phyloP scores from a whole-genome alignment of 371 early-diverging fungal species.

The Fennellomyces sp. region DNA sequence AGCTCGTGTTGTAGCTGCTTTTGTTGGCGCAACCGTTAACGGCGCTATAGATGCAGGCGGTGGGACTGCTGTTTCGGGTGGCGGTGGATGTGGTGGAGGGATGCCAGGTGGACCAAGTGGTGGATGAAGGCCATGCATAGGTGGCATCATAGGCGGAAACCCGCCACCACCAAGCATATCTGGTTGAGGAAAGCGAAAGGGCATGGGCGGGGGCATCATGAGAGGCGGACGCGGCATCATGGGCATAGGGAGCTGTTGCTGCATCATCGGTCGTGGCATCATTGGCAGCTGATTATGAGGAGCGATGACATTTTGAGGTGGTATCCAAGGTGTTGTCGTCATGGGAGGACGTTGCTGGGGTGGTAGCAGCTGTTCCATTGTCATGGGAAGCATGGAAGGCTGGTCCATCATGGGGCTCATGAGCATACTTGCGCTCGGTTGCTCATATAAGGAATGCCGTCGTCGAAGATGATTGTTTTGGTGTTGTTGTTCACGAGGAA shows the following conservation, averaged over 20 bases:
- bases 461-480: conserved; percentile 1
- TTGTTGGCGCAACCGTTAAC: neutral
- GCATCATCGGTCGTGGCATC: neutral
- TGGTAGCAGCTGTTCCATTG: neutral
- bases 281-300: neutral
- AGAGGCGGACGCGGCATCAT: neutral
- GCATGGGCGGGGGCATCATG: neutral
- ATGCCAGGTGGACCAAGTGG: neutral
- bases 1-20: conserved; percentile 2
- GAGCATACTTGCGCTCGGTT: conserved; percentile 3
- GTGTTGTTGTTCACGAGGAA: neutral
- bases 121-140: neutral
- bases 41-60: neutral
- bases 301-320: conserved; percentile 9
- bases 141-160: neutral
- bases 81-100: neutral
- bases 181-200: neutral
- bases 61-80: neutral
- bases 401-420: conserved; percentile 5
- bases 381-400: neutral
- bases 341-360: too few species aligned
- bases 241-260: conserved; percentile 12
- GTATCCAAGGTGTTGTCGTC: conserved; percentile 2
- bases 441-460: conserved; percentile 17
- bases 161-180: neutral